Conservation (phyloP, 768 basidiomycete genomes). For the Termitomyces sp. region DNA sequence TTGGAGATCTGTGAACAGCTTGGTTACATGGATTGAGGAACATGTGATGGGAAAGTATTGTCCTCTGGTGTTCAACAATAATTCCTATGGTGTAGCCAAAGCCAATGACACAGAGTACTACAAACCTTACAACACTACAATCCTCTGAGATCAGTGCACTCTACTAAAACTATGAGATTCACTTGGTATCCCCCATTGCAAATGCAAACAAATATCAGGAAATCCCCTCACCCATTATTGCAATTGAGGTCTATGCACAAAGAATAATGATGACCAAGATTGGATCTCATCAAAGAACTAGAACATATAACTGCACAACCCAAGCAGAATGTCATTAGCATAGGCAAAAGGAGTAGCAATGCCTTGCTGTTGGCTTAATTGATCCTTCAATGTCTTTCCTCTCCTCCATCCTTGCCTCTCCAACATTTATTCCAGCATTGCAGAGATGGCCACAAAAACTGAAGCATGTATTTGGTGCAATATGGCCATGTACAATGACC, state of each 20-base stretch:
- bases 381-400: slow-evolving; percentile 38
- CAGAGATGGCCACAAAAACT: not conserved
- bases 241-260: slow-evolving; percentile 26
- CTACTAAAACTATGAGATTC: slow-evolving; percentile 31
- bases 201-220: slow-evolving; percentile 37
- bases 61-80: slow-evolving; percentile 29
- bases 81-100: slow-evolving; percentile 23
- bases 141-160: not conserved
- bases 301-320: slow-evolving; percentile 18
- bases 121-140: slow-evolving; percentile 20
- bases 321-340: slow-evolving; percentile 11
- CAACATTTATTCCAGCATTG: slow-evolving; percentile 29
- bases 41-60: slow-evolving; percentile 12
- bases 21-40: slow-evolving; percentile 6
- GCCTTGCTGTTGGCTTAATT: slow-evolving; percentile 37
- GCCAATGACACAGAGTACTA: slow-evolving; percentile 23
- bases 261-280: too few relatives aligned
- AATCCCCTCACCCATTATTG: slow-evolving; percentile 30
- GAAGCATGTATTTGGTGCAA: slow-evolving; percentile 24
- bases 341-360: slow-evolving; percentile 16
- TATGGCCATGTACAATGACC: slow-evolving; percentile 17
- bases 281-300: too few relatives aligned
- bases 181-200: too few relatives aligned
- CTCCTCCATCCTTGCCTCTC: slow-evolving; percentile 29
- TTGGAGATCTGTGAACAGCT: slow-evolving; percentile 24